These are phyloP conservation scores for Carex pumila DNA, from an alignment of 176 grass and related monocot species.

Conservation along the genomic window DNA sequence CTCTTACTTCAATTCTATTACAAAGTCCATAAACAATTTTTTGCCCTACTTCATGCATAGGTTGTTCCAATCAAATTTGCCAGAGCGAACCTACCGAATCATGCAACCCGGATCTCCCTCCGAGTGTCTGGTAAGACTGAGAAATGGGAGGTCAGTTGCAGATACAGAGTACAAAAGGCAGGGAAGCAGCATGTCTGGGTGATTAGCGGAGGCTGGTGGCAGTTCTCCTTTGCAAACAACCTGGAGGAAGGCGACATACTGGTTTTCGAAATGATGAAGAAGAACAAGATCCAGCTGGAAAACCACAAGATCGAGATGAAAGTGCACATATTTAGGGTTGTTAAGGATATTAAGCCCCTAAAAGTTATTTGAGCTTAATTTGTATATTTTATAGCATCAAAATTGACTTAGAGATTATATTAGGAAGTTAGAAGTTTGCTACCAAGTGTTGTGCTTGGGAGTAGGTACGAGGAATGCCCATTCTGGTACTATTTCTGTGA, in stretches of 20 bases:
- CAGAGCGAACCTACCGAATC: background rate
- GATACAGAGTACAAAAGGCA: background rate
- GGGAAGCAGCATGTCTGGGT: background rate
- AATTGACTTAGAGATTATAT: background rate
- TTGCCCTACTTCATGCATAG: background rate
- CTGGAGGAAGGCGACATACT: background rate
- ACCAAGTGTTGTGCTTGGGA: background rate
- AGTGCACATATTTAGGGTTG: background rate
- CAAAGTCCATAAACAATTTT: background rate
- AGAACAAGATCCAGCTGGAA: too few species aligned
- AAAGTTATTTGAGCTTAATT: background rate
- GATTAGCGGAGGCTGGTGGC: background rate
- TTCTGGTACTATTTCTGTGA: background rate
- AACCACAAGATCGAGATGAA: background rate
- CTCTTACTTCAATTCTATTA: background rate
- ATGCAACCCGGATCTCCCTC: background rate
- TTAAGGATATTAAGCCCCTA: background rate
- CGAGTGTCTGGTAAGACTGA: background rate
- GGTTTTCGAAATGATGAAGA: background rate
- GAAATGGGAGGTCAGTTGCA: background rate
- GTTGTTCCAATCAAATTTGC: background rate
- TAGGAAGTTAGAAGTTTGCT: too few species aligned
- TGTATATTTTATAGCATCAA: background rate
- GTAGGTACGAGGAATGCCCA: background rate
- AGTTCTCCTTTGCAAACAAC: background rate